phyloP scores from a whole-genome alignment of 352 stramenopile species.

The Phytophthora parvispora region DNA sequence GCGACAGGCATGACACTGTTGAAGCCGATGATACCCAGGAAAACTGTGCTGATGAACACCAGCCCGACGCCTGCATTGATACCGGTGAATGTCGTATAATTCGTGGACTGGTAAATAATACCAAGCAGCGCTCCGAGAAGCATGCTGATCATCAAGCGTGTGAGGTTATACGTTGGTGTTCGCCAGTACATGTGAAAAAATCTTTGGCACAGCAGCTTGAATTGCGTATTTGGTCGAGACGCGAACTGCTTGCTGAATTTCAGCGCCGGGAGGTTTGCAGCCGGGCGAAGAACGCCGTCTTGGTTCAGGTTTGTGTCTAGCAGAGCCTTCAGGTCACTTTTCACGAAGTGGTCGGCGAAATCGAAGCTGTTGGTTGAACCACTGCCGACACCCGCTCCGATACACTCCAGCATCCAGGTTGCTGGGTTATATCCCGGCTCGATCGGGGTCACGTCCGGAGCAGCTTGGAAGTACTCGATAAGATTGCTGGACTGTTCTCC shows the following conservation, averaged over 20 bases:
- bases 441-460: not conserved
- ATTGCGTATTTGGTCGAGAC: not conserved
- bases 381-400: not conserved
- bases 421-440: not conserved
- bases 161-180: not conserved
- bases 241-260: not conserved
- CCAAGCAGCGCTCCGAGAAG: constrained; percentile 33
- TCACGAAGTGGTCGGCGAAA: not conserved
- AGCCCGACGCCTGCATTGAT: constrained; percentile 60
- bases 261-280: not conserved
- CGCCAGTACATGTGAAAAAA: not conserved
- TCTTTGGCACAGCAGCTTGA: not conserved
- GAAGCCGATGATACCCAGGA: constrained; percentile 79
- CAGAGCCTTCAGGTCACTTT: not conserved
- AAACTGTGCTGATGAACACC: constrained; percentile 83
- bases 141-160: not conserved
- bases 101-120: constrained; percentile 68
- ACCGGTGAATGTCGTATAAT: constrained; percentile 50
- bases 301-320: not conserved
- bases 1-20: constrained; percentile 80
- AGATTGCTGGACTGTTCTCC: not conserved
- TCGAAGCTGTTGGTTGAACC: not conserved
- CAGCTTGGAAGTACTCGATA: not conserved
- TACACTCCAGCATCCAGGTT: not conserved
- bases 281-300: not conserved